These are phyloP conservation scores for Gracilaria domingensis DNA, from an alignment of 23 red algal species.

Conservation along the genomic window DNA sequence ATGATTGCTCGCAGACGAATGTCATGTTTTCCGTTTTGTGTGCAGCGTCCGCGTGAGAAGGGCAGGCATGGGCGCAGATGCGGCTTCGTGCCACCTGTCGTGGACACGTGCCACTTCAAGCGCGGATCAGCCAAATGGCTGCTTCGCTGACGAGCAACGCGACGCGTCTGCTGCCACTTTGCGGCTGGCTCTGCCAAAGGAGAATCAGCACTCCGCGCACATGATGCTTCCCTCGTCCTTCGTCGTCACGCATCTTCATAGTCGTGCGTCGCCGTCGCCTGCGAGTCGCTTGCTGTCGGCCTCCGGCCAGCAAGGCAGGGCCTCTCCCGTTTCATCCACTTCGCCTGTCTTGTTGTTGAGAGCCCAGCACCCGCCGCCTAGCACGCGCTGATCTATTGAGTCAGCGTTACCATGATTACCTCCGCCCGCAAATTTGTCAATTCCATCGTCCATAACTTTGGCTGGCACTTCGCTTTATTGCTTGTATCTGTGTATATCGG, in stretches of 20 bases:
- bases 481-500: slow-evolving; percentile 69
- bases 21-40: slow-evolving; percentile 8
- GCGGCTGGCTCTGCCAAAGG: too few species aligned
- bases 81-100: not conserved
- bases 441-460: slow-evolving; percentile 57
- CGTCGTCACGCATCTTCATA: not conserved
- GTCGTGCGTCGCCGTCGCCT: not conserved
- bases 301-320: not conserved
- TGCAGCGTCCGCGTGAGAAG: slow-evolving; percentile 11
- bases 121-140: too few species aligned
- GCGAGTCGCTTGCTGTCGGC: not conserved
- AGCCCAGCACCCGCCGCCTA: not conserved
- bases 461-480: slow-evolving; percentile 64
- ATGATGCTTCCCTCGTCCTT: not conserved
- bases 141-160: not conserved
- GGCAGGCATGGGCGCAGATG: not conserved
- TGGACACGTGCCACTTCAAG: slow-evolving; percentile 18
- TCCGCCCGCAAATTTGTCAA: slow-evolving; percentile 39
- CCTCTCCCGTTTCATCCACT: not conserved
- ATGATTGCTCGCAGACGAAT: slow-evolving; percentile 15
- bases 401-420: slow-evolving; percentile 32
- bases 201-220: too few species aligned
- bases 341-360: slow-evolving; percentile 1
- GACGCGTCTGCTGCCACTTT: too few species aligned
- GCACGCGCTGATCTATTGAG: not conserved